Conservation (phyloP, 148 eudicot species). For the Limonium bicolor region DNA sequence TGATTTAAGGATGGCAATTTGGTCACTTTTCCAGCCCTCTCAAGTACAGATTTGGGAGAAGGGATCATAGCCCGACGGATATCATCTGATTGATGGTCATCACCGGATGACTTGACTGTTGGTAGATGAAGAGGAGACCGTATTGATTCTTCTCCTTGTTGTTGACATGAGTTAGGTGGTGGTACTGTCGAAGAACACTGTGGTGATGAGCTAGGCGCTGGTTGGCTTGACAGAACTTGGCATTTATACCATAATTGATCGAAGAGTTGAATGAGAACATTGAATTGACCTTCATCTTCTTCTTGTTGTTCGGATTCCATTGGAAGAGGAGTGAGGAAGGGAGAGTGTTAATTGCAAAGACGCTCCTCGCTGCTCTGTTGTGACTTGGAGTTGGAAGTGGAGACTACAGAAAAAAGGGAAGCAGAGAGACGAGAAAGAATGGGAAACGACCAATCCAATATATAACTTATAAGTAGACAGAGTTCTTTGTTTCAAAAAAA, state of each 20-base stretch:
- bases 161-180: background rate
- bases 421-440: background rate
- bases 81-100: too few species aligned
- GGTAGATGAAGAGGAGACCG: slow-evolving; percentile 5
- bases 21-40: too few species aligned
- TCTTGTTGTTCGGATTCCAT: too few species aligned
- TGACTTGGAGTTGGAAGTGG: background rate
- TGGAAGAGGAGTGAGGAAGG: too few species aligned
- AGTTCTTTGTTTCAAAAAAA: background rate
- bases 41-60: too few species aligned
- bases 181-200: background rate
- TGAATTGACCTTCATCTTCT: background rate
- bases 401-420: background rate
- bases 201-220: background rate
- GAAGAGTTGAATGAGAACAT: slow-evolving; percentile 7
- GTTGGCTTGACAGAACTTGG: slow-evolving; percentile 6
- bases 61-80: too few species aligned
- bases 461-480: background rate
- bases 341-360: too few species aligned
- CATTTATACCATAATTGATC: slow-evolving; percentile 15
- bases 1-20: too few species aligned
- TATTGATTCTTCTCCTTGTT: background rate
- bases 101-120: too few species aligned
- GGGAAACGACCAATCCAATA: background rate
- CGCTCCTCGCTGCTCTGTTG: background rate